These are phyloP conservation scores for Pulicaria dysenterica DNA, from an alignment of 129 eudicot species.

Conservation along the genomic window DNA sequence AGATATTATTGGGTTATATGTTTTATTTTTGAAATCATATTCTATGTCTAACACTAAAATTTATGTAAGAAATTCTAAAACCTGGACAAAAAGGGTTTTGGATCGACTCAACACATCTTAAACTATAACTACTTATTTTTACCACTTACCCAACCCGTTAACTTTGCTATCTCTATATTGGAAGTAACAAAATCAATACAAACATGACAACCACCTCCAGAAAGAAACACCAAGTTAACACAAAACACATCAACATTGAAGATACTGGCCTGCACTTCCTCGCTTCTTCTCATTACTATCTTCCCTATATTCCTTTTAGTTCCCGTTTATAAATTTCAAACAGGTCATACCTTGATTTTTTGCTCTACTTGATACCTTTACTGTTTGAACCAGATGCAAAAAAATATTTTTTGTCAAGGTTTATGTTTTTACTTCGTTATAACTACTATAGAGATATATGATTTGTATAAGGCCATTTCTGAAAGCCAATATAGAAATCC, in stretches of 20 bases:
- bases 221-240: no score
- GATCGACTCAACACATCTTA: neutral
- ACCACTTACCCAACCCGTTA: neutral
- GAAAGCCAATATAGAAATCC: neutral
- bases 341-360: neutral
- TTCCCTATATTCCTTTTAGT: neutral
- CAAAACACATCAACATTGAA: no score
- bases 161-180: neutral
- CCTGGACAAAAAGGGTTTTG: neutral
- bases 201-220: neutral
- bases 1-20: no score
- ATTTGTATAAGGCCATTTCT: neutral
- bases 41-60: neutral
- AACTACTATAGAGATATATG: neutral
- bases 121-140: neutral
- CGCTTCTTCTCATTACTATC: neutral
- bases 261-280: neutral
- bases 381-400: neutral
- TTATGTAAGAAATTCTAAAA: neutral
- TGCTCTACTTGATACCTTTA: conserved; percentile 3
- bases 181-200: neutral
- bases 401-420: neutral
- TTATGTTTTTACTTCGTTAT: neutral
- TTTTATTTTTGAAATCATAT: neutral
- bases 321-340: neutral